Evolutionary conservation across 306 rosid species (phyloP).

Genomic region (Acacia melanoxylon): DNA sequence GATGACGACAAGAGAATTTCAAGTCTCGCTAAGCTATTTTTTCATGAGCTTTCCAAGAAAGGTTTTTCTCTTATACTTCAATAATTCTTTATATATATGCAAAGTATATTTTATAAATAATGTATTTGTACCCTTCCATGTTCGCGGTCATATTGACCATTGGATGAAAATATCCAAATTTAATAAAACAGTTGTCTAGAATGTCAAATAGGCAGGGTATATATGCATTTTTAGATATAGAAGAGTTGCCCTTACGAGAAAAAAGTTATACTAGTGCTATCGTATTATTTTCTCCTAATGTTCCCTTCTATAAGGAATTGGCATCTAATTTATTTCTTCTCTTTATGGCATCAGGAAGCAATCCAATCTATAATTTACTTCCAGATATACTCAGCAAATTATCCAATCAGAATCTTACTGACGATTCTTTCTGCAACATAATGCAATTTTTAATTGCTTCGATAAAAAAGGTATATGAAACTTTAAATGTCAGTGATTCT

Average conservation of each 20-base stretch:
- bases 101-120: not conserved
- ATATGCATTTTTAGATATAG: not conserved
- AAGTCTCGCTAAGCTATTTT: slow-evolving; percentile 85
- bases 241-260: not conserved
- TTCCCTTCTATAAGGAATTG: not conserved
- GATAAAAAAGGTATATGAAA: slow-evolving; percentile 74
- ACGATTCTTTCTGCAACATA: slow-evolving; percentile 83
- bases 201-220: not conserved
- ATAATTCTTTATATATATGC: not conserved
- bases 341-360: slow-evolving; percentile 63
- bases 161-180: not conserved
- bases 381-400: slow-evolving; percentile 95
- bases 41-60: slow-evolving; percentile 89
- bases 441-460: slow-evolving; percentile 96
- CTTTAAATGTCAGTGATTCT: slow-evolving; percentile 4
- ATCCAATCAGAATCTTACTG: slow-evolving; percentile 69
- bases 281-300: slow-evolving; percentile 24
- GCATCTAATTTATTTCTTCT: slow-evolving; percentile 21
- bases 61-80: slow-evolving; percentile 40
- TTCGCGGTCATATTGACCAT: not conserved
- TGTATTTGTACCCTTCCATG: not conserved
- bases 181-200: not conserved
- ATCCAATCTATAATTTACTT: slow-evolving; percentile 92
- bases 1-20: slow-evolving; percentile 90
- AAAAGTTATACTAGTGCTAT: slow-evolving; percentile 13